Percentiles rank a stretch among this genome's conserved stretches.
Evolutionary conservation across 2,329 filamentous ascomycete species (phyloP).

Genomic region (Samsoniella hepiali): DNA sequence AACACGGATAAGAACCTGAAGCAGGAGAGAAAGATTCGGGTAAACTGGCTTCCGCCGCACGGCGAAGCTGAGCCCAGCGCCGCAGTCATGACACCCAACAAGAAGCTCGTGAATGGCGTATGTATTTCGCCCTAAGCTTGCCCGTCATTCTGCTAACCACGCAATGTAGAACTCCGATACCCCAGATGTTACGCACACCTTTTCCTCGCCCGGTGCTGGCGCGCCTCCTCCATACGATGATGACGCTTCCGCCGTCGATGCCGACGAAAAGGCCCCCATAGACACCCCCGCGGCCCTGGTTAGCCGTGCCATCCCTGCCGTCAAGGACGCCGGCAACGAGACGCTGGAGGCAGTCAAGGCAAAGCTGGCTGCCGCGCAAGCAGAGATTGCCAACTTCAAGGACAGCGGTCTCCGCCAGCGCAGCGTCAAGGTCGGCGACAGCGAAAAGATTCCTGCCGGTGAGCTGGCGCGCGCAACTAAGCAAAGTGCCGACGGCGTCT

Average conservation of each 20-base stretch:
- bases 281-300: conserved; percentile 25
- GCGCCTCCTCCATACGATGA: conserved; percentile 36
- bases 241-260: conserved; percentile 29
- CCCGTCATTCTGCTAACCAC: conserved; percentile 15
- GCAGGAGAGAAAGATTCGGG: conserved; percentile 93
- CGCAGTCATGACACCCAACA: conserved; percentile 39
- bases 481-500: conserved; percentile 69
- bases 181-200: conserved; percentile 43
- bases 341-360: conserved; percentile 61
- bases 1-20: conserved; percentile 74
- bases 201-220: conserved; percentile 42
- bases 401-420: conserved; percentile 76
- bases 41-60: conserved; percentile 72
- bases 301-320: conserved; percentile 43
- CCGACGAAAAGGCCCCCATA: conserved; percentile 24
- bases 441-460: conserved; percentile 48
- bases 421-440: conserved; percentile 56
- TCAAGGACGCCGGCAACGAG: conserved; percentile 42
- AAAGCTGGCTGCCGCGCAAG: conserved; percentile 73
- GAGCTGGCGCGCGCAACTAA: conserved; percentile 53
- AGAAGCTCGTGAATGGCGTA: conserved; percentile 41
- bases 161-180: conserved; percentile 36
- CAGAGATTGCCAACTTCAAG: conserved; percentile 66
- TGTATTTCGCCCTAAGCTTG: conserved; percentile 23
- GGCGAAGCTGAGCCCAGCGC: conserved; percentile 33